Base-by-base conservation (phyloP, 768 basidiomycete species). In the Dictyophora rubrovolvata region DNA sequence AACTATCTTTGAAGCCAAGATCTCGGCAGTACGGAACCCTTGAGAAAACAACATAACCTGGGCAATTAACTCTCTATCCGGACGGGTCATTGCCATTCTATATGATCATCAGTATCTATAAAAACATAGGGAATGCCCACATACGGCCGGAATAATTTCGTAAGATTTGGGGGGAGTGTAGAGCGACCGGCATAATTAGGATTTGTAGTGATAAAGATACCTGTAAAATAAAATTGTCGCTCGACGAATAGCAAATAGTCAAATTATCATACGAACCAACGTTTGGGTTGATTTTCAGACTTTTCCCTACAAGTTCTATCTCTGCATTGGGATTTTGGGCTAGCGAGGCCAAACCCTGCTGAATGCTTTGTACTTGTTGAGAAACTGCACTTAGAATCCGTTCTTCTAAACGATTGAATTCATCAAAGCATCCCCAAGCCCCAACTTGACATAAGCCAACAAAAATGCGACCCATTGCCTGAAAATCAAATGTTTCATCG, bases 21-120 rank as follows among this genome's bases (percentile, higher is more conserved):
- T 87, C 72, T 99, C 96, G 7, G 96, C 96, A 12, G 93, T 93
- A 42, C 96, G 85, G 83, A 98, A 99, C 62, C 96, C 96, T 75
- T 98, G 96, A 18, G 96, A 98, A 77, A 98, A 98, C 50, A 99
- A 76, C 90, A 98, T 93, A 69, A 99, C 96, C 73, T 99, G 96
- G 3, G 96, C 96, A 66, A 99, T 99, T 52, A 99, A 85, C 70
- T 99, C 95, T 61, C 93, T 86, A 70, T 98, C 96, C 22, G 96
- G 96, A 54, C 92, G 85, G 7, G 96, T 96, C 96, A 99, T 99
- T 36, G 96, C 93, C 89, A 98, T 97, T 61, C 93, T 95, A 63
- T 63, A 21, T 65, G 36, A 66, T 64, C 28, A 65, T 64, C 54
- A 62, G 33, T n/a, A 42, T 2, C 4, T 23, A 22, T 28, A 12